These are phyloP conservation scores for Ambrosia artemisiifolia DNA, from an alignment of 129 eudicot species.

Conservation along the genomic window DNA sequence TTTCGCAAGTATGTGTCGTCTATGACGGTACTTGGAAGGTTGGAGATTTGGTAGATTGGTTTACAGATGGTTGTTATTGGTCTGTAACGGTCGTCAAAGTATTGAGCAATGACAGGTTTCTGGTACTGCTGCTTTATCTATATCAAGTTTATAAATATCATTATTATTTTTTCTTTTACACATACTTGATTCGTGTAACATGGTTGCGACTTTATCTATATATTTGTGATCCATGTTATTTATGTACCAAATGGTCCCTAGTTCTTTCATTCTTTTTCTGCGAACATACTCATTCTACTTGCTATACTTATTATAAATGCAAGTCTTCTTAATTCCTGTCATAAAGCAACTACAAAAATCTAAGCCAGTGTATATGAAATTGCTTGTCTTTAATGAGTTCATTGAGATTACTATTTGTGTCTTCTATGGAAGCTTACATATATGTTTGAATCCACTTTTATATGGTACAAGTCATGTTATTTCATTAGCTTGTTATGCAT, in stretches of 20 bases:
- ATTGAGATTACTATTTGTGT: not conserved
- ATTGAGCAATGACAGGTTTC: slow-evolving; percentile 37
- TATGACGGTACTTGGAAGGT: slow-evolving; percentile 45
- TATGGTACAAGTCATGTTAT: not conserved
- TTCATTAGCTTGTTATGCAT: slow-evolving; percentile 4
- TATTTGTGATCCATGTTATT: not conserved
- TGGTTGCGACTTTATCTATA: not conserved
- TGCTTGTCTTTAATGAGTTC: not conserved
- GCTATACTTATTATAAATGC: not conserved
- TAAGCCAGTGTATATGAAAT: not conserved
- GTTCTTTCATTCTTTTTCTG: not conserved
- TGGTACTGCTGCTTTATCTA: slow-evolving; percentile 37
- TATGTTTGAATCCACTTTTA: not conserved
- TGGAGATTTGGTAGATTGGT: slow-evolving; percentile 70
- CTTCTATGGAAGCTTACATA: not conserved
- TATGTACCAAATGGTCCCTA: not conserved
- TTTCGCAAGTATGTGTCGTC: slow-evolving; percentile 49
- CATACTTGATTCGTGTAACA: not conserved
- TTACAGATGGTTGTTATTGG: slow-evolving; percentile 45
- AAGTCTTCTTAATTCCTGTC: not conserved
- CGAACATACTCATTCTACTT: not conserved
- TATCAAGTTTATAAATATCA: not conserved
- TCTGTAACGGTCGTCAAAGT: slow-evolving; percentile 45
- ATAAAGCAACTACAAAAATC: not conserved
- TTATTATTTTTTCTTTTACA: not conserved